Conservation (phyloP, 371 early-diverging fungal species). For the Zopfochytrium polystomum region DNA sequence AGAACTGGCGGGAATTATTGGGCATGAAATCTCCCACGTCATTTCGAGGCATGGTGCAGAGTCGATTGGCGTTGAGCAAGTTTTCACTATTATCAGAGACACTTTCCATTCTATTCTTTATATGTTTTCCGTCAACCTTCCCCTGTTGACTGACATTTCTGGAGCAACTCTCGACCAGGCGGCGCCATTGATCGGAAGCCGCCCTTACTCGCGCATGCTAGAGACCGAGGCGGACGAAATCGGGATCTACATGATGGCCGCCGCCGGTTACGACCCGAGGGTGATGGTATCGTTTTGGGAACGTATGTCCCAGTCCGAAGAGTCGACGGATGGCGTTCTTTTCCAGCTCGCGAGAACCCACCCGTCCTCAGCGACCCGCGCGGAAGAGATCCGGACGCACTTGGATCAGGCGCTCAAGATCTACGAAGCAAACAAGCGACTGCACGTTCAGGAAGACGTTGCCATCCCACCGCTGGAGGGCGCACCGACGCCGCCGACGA, state of each 20-base stretch:
- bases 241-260: conserved; percentile 42
- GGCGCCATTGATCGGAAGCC: conserved; percentile 27
- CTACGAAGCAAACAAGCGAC: background rate
- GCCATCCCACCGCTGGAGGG: background rate
- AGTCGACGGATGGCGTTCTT: background rate
- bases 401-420: background rate
- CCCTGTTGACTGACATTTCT: conserved; percentile 36
- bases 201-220: conserved; percentile 43
- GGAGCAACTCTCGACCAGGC: conserved; percentile 32
- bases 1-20: conserved; percentile 33
- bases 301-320: background rate
- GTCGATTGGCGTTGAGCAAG: conserved; percentile 22
- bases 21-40: conserved; percentile 41
- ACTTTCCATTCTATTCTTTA: conserved; percentile 37
- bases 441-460: background rate
- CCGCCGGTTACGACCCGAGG: conserved; percentile 8
- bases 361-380: background rate
- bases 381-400: background rate
- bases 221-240: conserved; percentile 44
- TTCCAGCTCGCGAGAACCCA: background rate
- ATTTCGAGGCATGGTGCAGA: conserved; percentile 36
- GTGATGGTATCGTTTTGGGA: background rate
- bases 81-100: conserved; percentile 28
- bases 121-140: conserved; percentile 37
- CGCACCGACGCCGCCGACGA: background rate